Percentiles rank a stretch among this genome's conserved stretches.
These are phyloP conservation scores for Astrocystis sublimbata DNA, from an alignment of 495 filamentous ascomycete species.

Conservation along the genomic window DNA sequence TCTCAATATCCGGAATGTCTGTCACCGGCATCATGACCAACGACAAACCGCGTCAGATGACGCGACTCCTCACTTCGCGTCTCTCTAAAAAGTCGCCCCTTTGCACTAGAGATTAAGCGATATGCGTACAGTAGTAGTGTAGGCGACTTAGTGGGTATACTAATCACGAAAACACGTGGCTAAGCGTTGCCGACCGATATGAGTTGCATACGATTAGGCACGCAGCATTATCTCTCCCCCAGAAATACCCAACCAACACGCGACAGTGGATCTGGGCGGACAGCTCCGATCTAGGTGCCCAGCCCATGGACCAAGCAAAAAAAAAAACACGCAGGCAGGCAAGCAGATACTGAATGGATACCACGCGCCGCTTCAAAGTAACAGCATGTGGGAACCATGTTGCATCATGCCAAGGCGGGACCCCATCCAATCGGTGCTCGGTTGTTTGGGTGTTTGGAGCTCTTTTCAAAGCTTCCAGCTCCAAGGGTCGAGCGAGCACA, in stretches of 20 bases:
- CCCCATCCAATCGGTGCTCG: constrained; percentile 3
- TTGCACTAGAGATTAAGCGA: too few relatives aligned
- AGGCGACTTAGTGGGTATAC: constrained; percentile 4
- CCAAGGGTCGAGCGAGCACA: neutral
- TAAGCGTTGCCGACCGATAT: constrained; percentile 10
- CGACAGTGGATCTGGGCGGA: constrained; percentile 12
- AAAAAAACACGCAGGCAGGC: neutral
- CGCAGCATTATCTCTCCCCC: neutral
- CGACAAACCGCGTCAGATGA: too few relatives aligned
- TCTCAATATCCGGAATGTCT: too few relatives aligned
- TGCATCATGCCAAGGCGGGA: neutral
- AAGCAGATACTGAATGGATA: neutral
- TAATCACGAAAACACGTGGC: constrained; percentile 17
- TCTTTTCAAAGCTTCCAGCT: too few relatives aligned
- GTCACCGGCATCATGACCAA: neutral
- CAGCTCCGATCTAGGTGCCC: neutral
- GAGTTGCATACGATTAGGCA: constrained; percentile 15
- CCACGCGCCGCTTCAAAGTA: neutral
- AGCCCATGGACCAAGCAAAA: neutral
- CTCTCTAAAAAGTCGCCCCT: too few relatives aligned
- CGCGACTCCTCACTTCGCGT: too few relatives aligned
- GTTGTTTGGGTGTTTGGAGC: too few relatives aligned
- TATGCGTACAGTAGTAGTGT: too few relatives aligned
- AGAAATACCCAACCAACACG: constrained; percentile 7
- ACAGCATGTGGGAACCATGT: neutral